Evolutionary conservation across 2,329 filamentous ascomycete genomes (phyloP).

Genomic region (Fusarium globosum): DNA sequence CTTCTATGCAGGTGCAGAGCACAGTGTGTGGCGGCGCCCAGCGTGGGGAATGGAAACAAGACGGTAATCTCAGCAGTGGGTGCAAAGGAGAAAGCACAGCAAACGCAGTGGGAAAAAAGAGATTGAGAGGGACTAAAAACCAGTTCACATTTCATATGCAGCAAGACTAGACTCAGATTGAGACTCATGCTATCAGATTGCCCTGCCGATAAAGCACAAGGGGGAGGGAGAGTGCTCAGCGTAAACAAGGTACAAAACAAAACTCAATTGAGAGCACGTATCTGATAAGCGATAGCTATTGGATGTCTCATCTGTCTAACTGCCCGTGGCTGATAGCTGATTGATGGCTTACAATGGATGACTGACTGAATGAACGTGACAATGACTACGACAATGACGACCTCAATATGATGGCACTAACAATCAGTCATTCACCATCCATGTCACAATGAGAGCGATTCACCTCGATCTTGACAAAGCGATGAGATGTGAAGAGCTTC

Average conservation of each 20-base stretch:
- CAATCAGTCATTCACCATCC: slow-evolving; percentile 17
- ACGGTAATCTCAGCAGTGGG: slow-evolving; percentile 45
- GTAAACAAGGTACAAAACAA: slow-evolving; percentile 28
- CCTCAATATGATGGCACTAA: slow-evolving; percentile 2
- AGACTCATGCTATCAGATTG: slow-evolving; percentile 16
- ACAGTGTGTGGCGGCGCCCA: slow-evolving; percentile 40
- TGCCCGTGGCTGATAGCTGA: slow-evolving; percentile 33
- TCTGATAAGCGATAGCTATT: slow-evolving; percentile 11
- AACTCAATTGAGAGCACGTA: slow-evolving; percentile 20
- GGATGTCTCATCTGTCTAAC: slow-evolving; percentile 9
- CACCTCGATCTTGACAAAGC: slow-evolving; percentile 21
- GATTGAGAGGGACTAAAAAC: slow-evolving; percentile 15
- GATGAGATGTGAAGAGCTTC: slow-evolving; percentile 5
- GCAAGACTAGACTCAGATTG: slow-evolving; percentile 14
- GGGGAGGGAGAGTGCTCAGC: slow-evolving; percentile 9
- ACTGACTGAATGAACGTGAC: background rate
- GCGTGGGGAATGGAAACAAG: slow-evolving; percentile 48
- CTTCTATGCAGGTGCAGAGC: slow-evolving; percentile 41
- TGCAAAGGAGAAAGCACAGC: slow-evolving; percentile 20
- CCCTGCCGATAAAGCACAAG: slow-evolving; percentile 12
- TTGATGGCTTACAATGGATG: slow-evolving; percentile 20
- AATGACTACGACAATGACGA: slow-evolving; percentile 6
- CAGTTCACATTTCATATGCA: slow-evolving; percentile 1
- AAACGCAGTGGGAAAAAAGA: slow-evolving; percentile 13
- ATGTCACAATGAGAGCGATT: slow-evolving; percentile 18